Base-by-base conservation (phyloP, 371 early-diverging fungal species). In the Capniomyces stellatus region DNA sequence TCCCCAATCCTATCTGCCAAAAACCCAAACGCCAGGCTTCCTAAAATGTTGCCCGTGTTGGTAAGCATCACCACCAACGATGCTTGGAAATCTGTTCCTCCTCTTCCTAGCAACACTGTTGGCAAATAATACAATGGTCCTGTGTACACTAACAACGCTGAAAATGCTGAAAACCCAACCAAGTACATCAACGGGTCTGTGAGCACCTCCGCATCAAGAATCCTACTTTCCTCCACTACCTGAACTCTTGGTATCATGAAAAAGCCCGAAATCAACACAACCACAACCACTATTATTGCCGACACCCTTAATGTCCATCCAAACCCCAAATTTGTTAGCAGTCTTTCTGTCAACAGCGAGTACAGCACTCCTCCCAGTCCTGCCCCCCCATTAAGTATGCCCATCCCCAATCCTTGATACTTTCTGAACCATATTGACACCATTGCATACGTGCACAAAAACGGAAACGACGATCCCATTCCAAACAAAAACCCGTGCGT, bases 361-460 rank as follows among this genome's bases (percentile, higher is more conserved):
- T 85, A 44, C 21, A 71, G 60, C 1, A 84, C 68, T 2, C 85
- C 85, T 22, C 89, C 89, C 13, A 83, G 53, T 2, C 89, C 87
- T 18, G 75, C 72, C 13, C 86, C 83, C 6, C 77, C 65, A 0
- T 77, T 74, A 12, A 76, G 75, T 1, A 88, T 60, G 3, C 89
- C 89, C 4, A 79, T 72, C 3, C 82, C 87, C 35, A 89, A 55
- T 0, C 83, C 83, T 15, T 84, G 73, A 30, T 71, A 59, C 25
- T 71, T 72, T 21, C 54, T 56, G 62, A 88, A 89, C 85, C 84
- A 89, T 59, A 84, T 87, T 0, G 83, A 63, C 0, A 82, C 71
- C 1, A 84, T 25, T 27, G 25, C 49, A 13, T 24, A 24, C 0
- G 71, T 66, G 0, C 80, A 75, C 24, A 75, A 69, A 57, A 73